Evolutionary conservation across 345 rosid species (phyloP).

Genomic region (Brassica cretica): DNA sequence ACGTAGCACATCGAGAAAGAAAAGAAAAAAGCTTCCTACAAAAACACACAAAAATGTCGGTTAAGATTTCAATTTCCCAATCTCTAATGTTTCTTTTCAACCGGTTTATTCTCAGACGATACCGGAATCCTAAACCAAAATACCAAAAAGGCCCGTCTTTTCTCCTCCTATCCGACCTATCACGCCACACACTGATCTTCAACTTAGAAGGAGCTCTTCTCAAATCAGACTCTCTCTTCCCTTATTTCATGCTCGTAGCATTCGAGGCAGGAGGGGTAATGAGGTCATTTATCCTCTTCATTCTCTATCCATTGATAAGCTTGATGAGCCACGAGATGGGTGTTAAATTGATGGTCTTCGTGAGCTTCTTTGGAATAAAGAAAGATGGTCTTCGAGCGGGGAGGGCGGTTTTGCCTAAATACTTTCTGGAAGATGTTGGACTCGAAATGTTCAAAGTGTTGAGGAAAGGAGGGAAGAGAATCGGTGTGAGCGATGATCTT

Average conservation of each 20-base stretch:
- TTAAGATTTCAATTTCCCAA: constrained; percentile 45
- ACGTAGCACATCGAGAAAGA: constrained; percentile 16
- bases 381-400: constrained; percentile 55
- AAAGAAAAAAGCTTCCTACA: constrained; percentile 4
- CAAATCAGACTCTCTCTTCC: constrained; percentile 61
- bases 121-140: constrained; percentile 44
- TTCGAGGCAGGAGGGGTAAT: constrained; percentile 72
- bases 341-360: constrained; percentile 64
- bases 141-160: constrained; percentile 47
- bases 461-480: constrained; percentile 48
- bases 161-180: constrained; percentile 46
- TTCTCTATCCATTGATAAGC: constrained; percentile 56
- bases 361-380: constrained; percentile 65
- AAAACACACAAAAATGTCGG: constrained; percentile 28
- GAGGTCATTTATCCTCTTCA: constrained; percentile 56
- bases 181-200: constrained; percentile 54
- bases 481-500: constrained; percentile 54
- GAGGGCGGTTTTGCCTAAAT: constrained; percentile 68
- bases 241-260: constrained; percentile 83
- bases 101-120: constrained; percentile 44
- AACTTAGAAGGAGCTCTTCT: constrained; percentile 61
- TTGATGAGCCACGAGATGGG: constrained; percentile 51
- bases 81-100: constrained; percentile 49
- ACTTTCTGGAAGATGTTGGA: constrained; percentile 68
- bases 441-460: constrained; percentile 53